phyloP scores from a whole-genome alignment of 495 filamentous ascomycete species.

The Hyaloscypha bicolor region DNA sequence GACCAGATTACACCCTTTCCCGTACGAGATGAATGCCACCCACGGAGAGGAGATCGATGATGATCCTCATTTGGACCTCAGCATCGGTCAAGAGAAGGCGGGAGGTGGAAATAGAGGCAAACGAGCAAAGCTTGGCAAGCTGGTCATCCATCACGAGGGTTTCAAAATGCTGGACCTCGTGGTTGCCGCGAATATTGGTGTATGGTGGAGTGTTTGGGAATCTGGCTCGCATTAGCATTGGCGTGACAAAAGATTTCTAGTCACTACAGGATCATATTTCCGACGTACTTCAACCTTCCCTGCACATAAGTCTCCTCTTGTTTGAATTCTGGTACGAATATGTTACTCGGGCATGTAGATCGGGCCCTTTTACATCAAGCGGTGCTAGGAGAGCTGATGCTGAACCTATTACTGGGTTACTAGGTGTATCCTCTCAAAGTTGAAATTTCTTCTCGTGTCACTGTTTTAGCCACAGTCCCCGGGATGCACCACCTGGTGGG shows the following conservation, averaged over 20 bases:
- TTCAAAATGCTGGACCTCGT: conserved; percentile 94
- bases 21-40: neutral
- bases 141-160: conserved; percentile 88
- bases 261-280: neutral
- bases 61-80: conserved; percentile 64
- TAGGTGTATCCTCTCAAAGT: no score
- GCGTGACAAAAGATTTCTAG: neutral
- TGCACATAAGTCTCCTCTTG: neutral
- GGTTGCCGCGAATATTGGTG: conserved; percentile 84
- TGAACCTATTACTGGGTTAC: no score
- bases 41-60: conserved; percentile 38
- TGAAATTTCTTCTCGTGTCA: neutral
- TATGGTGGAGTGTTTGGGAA: conserved; percentile 94
- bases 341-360: no score
- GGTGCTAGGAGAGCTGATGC: no score
- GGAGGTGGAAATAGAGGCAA: conserved; percentile 83
- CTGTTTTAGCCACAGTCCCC: neutral
- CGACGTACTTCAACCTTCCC: neutral
- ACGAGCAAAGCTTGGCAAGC: conserved; percentile 88
- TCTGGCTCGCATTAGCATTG: conserved; percentile 21
- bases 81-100: conserved; percentile 72
- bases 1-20: neutral
- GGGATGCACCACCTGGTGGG: neutral
- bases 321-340: no score
- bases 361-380: no score